Evolutionary conservation across 345 rosid genomes (phyloP), one percentile per base, ranked within the genome.

Genomic region (Durio zibethinus): DNA sequence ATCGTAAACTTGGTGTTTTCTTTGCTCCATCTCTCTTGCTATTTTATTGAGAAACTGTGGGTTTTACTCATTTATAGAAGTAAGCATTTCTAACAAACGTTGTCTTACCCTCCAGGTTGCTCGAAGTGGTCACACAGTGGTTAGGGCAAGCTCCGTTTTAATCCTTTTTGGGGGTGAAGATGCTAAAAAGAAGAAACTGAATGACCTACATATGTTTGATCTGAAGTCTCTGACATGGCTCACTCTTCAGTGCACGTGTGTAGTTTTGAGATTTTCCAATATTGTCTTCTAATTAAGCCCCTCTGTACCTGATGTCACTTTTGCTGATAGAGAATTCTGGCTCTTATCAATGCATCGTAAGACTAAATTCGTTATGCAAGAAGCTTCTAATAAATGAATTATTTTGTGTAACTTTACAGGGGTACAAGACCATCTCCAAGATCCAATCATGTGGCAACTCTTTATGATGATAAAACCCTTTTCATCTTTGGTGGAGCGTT

Each of bases 151-250:
- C 84, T 90, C 94, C 0, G 90, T 81, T 69, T 85, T 96, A 78
- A 90, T 96, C 68, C 88, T 96, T 54, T 96, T 92, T 63, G 99
- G 98, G 2, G 98, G 99, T 42, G 98, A 96, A 87, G 97, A 93
- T 84, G 84, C 90, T 72, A 96, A 88, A 84, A 93, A 86, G 88
- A 92, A 89, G 88, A 96, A 93, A 83, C 83, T 96, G 72, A 93
- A 96, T 70, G 99, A 96, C 83, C 89, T 96, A 14, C 90, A 96
- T 80, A 94, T 96, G 97, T 92, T 96, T 81, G 99, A 96, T 84
- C 88, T 96, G 56, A 96, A 96, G 87, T 88, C 99, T 59, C 86
- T 86, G 72, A 96, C 93, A 76, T 96, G 99, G 99, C 97, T 93
- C 67, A 97, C 98, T 78, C 89, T 96, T 73, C 92, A 93, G 80